Base-by-base conservation (phyloP, 495 filamentous ascomycete genomes). In the Jackrogersella multiformis region DNA sequence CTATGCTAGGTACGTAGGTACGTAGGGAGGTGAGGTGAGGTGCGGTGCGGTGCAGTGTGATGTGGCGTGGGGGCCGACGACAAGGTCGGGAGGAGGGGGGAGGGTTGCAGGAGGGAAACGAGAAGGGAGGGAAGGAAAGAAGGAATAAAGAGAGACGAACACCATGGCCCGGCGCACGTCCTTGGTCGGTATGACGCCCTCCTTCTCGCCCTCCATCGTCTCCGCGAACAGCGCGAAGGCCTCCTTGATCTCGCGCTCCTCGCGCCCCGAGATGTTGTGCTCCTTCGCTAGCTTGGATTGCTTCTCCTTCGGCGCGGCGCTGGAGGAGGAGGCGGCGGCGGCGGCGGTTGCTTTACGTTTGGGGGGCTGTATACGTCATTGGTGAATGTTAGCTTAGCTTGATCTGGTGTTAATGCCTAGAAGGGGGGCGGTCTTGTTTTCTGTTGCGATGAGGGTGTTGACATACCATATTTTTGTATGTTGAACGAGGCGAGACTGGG, bases 201-300 rank as follows among this genome's bases (percentile, higher is more conserved):
- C 86, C 58, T 89, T 88, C 66, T 91, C 87, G 62, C 85, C 83
- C 2, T 86, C 82, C 71, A 87, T 87, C 30, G 88, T 85, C 54
- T 89, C 84, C 1, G 90, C 79, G 77, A 97, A 99, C 15, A 97
- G 83, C 28, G 84, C 78, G 78, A 95, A 99, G 13, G 93, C 93
- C 76, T 97, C 93, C 69, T 87, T 87, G 70, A 99, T 97, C 76
- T 97, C 92, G 66, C 85, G 81, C 74, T 99, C 95, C 80, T 97
- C 90, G 49, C 87, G 86, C 18, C 86, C 87, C 24, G 87, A 89
- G 76, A 99, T 88, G 75, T 91, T 85, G 82, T 97, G 87, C 65
- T 95, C 91, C 75, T 91, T 91, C 2, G 94, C 93, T 61, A 96
- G 91, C 74, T 92, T 94, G 68, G 93, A 96, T 66, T 84, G 86